Percentiles rank a stretch among this genome's conserved stretches.
These are phyloP conservation scores for Nicotiana paniculata DNA, from an alignment of 257 asterid species.

Conservation along the genomic window DNA sequence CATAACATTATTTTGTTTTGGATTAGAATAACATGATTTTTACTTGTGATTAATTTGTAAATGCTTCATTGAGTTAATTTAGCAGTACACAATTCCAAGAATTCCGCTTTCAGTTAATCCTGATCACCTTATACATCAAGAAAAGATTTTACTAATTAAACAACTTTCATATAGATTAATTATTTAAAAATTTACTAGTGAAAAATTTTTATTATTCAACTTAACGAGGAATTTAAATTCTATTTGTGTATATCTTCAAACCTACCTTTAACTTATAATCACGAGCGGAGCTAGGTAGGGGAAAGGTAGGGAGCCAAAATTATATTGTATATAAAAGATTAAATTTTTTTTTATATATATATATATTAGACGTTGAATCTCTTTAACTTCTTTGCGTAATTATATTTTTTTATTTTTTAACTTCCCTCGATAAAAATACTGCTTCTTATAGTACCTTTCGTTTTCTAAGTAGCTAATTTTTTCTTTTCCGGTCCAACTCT, in stretches of 20 bases:
- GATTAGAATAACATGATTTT: background rate
- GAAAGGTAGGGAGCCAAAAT: no score
- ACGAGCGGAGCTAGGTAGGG: no score
- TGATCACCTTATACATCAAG: background rate
- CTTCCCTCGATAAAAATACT: no score
- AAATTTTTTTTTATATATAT: no score
- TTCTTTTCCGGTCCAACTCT: background rate
- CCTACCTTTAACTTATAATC: background rate
- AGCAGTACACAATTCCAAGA: background rate
- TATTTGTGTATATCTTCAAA: background rate
- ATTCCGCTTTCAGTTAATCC: background rate
- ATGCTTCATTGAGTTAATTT: background rate
- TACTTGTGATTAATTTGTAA: background rate
- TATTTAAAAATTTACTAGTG: background rate
- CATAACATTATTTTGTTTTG: background rate
- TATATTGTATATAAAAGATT: no score
- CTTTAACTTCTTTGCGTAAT: no score
- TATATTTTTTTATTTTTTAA: no score
- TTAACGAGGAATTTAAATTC: background rate
- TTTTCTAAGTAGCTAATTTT: background rate
- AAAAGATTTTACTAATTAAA: background rate
- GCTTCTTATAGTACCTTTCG: background rate
- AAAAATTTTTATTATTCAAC: background rate
- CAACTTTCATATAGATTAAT: background rate
- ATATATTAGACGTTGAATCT: no score